Evolutionary conservation across 306 rosid species (phyloP).

Genomic region (Luffa acutangula): DNA sequence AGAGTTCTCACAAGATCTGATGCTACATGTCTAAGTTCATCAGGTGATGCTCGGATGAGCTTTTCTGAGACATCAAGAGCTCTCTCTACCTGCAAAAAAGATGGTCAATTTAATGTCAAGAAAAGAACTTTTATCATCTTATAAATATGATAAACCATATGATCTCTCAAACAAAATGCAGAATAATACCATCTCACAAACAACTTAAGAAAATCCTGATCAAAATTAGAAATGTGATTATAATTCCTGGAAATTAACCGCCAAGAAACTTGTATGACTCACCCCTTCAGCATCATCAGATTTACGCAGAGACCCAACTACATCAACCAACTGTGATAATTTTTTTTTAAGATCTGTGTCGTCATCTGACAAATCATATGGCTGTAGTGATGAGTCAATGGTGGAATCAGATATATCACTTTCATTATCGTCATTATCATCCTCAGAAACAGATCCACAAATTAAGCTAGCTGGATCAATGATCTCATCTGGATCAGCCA

Average conservation of each 20-base stretch:
- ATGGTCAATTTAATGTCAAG: background rate
- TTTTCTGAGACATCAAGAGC: constrained; percentile 84
- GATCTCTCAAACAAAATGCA: background rate
- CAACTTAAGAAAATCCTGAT: constrained; percentile 12
- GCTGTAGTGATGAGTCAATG: constrained; percentile 72
- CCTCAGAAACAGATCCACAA: constrained; percentile 38
- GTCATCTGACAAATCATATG: constrained; percentile 82
- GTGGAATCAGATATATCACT: constrained; percentile 66
- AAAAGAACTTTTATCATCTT: constrained; percentile 12
- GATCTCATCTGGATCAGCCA: constrained; percentile 86
- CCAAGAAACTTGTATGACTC: constrained; percentile 26
- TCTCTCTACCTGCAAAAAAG: constrained; percentile 55
- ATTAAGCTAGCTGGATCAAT: constrained; percentile 66
- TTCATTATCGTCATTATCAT: constrained; percentile 46
- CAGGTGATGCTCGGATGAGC: constrained; percentile 85
- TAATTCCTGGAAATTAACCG: constrained; percentile 5
- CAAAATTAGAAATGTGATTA: background rate
- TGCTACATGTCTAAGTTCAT: constrained; percentile 74
- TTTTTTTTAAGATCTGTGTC: constrained; percentile 76
- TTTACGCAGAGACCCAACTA: constrained; percentile 78
- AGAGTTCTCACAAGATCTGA: constrained; percentile 73
- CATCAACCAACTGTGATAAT: constrained; percentile 70
- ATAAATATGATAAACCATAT: background rate
- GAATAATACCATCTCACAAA: constrained; percentile 12
- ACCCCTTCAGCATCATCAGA: constrained; percentile 90